These are phyloP conservation scores for Backusella australiensis DNA, from an alignment of 192 early-diverging fungal genomes.

Conservation along the genomic window DNA sequence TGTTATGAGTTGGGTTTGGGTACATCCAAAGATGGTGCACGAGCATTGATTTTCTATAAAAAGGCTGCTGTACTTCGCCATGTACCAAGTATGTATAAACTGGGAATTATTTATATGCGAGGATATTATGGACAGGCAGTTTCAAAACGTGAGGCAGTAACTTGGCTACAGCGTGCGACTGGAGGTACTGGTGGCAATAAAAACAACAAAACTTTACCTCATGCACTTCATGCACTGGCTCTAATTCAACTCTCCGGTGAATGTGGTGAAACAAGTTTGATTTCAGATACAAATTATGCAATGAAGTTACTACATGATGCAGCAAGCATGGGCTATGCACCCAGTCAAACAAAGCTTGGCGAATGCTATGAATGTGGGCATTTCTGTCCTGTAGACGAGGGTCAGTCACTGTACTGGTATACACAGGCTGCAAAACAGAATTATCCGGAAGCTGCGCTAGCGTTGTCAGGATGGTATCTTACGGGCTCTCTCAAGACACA, in stretches of 20 bases:
- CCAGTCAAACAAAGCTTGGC: constrained; percentile 51
- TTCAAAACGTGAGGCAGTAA: constrained; percentile 87
- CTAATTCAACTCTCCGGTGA: constrained; percentile 12
- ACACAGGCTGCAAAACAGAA: constrained; percentile 51
- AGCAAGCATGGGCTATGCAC: constrained; percentile 55
- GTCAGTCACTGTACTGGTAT: constrained; percentile 48
- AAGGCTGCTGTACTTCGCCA: constrained; percentile 88
- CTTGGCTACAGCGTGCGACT: constrained; percentile 91
- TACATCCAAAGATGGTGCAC: constrained; percentile 76
- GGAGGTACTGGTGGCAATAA: not conserved
- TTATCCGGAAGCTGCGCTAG: constrained; percentile 54
- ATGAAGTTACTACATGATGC: constrained; percentile 54
- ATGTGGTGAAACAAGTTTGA: constrained; percentile 17
- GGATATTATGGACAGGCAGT: constrained; percentile 69
- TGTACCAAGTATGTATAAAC: constrained; percentile 94
- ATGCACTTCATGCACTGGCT: constrained; percentile 18
- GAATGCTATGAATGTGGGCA: constrained; percentile 59
- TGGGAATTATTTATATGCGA: constrained; percentile 87
- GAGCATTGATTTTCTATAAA: constrained; percentile 85
- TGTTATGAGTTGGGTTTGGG: constrained; percentile 94
- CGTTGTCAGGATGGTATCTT: constrained; percentile 59
- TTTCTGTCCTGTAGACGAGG: constrained; percentile 44
- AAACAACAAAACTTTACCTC: not conserved
- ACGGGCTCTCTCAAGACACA: constrained; percentile 41
- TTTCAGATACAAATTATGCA: constrained; percentile 50